Evolutionary conservation across 108 stramenopile genomes (phyloP), one percentile per base, ranked within the genome.

Genomic region (Cyclotella choctawhatcheeana): DNA sequence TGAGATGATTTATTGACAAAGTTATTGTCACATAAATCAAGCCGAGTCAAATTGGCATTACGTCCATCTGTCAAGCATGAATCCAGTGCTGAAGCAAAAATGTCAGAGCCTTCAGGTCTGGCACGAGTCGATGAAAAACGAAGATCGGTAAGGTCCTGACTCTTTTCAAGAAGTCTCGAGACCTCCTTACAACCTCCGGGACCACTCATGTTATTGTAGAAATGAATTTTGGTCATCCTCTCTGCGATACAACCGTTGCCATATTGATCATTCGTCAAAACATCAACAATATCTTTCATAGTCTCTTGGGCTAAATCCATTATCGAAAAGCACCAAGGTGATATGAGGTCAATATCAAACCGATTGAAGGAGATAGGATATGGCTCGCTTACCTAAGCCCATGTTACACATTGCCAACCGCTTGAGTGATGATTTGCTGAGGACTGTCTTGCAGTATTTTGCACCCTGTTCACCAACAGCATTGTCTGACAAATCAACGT

Each of bases 141-240:
- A 54, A 83, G 54, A 53, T 86, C 85, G n/a, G 56, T 67, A 52
- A 83, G 33, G 20, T 63, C 56, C 12, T 64, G 72, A 43, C 82
- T 75, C 22, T 79, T 61, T 17, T 77, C 77, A 24, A 83, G 37
- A 58, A 86, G 80, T 18, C 82, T 74, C 50, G 74, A 68, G 40
- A 83, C 76, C 25, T 76, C 62, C 63, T 56, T 81, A 52, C 82
- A 77, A 44, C 85, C 85, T 13, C 44, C 79, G n/a, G 69, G 77
- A 18, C 85, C 85, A 73, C 82, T 83, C 85, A 86, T 86, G 43
- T 86, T 86, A 40, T 83, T 81, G 59, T 71, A 83, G 58, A 86
- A 83, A 58, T 83, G 85, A 55, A 86, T 58, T 55, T 69, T 79
- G 26, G 58, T 82, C 68, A 85, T 33, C 2, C 71, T 85, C 8